phyloP scores from a whole-genome alignment of 2,329 filamentous ascomycete genomes.

The Monilinia fructigena region DNA sequence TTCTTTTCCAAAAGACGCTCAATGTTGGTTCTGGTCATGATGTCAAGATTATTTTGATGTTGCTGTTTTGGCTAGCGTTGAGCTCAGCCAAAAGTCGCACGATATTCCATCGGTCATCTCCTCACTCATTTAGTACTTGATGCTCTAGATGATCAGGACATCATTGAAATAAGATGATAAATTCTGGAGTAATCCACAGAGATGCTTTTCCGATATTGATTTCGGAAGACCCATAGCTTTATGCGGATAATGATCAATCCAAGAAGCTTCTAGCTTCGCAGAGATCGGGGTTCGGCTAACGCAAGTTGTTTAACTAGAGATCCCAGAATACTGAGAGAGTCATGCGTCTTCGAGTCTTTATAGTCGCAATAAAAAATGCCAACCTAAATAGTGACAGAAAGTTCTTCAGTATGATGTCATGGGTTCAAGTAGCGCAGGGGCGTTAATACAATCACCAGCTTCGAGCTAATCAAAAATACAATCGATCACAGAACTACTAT shows the following conservation, averaged over 20 bases:
- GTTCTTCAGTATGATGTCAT: background rate
- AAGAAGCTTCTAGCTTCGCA: background rate
- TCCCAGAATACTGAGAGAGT: background rate
- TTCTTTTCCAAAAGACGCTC: conserved; percentile 3
- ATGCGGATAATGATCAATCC: background rate
- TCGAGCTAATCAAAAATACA: background rate
- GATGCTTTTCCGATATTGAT: background rate
- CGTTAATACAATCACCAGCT: background rate
- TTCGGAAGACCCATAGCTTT: background rate
- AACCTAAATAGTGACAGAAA: background rate
- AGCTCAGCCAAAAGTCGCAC: conserved; percentile 19
- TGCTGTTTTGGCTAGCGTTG: conserved; percentile 13
- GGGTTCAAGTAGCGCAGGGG: too few species aligned
- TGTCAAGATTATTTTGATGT: conserved; percentile 26
- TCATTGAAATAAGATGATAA: background rate
- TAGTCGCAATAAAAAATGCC: conserved; percentile 15
- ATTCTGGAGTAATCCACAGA: background rate
- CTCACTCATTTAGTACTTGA: conserved; percentile 10
- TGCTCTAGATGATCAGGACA: background rate
- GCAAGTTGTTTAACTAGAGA: conserved; percentile 15
- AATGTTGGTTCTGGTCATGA: conserved; percentile 25
- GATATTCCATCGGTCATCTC: conserved; percentile 1
- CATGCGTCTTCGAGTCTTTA: conserved; percentile 1
- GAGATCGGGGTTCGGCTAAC: background rate
- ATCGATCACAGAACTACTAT: background rate